phyloP scores from a whole-genome alignment of 305 asterid genomes.

The Solanum aculeatissimum region DNA sequence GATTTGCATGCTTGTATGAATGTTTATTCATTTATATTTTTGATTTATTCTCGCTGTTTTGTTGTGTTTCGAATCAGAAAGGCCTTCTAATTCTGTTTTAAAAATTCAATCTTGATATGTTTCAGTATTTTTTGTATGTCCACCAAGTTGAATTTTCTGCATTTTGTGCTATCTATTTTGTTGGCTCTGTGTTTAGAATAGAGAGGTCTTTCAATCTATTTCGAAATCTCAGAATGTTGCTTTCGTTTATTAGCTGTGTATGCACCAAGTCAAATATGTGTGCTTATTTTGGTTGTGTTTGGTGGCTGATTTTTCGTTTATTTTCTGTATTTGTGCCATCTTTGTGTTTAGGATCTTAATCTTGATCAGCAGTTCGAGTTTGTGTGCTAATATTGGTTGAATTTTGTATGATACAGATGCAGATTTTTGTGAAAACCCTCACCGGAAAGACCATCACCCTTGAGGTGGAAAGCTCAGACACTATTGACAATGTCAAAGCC shows the following conservation, averaged over 20 bases:
- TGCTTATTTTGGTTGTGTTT: background rate
- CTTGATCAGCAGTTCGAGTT: background rate
- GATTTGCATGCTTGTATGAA: background rate
- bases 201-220: background rate
- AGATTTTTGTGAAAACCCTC: slow-evolving; percentile 19
- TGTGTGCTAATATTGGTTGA: background rate
- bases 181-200: background rate
- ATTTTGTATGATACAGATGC: slow-evolving; percentile 12
- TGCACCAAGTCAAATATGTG: background rate
- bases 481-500: slow-evolving; percentile 13
- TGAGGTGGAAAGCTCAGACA: slow-evolving; percentile 15
- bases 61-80: background rate
- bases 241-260: background rate
- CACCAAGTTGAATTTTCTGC: too few relatives aligned
- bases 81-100: too few relatives aligned
- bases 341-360: background rate
- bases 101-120: too few relatives aligned
- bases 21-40: background rate
- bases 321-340: background rate
- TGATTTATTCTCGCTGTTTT: background rate
- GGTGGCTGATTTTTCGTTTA: background rate
- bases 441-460: slow-evolving; percentile 14
- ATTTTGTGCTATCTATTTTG: too few relatives aligned
- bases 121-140: too few relatives aligned
- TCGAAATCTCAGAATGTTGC: background rate